These are phyloP conservation scores for Phytophthora hibernalis DNA, from an alignment of 352 stramenopile species.

Conservation along the genomic window DNA sequence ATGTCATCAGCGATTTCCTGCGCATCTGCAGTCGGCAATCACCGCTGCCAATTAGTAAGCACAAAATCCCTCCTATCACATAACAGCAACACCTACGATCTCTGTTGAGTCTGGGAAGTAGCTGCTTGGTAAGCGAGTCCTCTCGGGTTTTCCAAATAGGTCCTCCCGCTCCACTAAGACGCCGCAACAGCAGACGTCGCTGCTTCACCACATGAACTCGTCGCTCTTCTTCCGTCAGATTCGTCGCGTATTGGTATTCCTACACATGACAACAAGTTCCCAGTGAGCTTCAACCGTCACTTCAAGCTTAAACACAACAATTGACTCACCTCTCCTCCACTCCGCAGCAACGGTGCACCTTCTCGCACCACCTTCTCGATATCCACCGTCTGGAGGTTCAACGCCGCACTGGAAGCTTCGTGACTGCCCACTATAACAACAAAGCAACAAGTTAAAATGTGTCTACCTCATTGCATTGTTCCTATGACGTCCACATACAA, in stretches of 20 bases:
- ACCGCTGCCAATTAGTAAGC: background rate
- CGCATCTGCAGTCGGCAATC: constrained; percentile 40
- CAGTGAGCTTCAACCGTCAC: constrained; percentile 1
- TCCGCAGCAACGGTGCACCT: constrained; percentile 73
- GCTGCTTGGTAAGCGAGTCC: constrained; percentile 64
- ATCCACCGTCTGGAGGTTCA: constrained; percentile 69
- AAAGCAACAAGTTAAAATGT: background rate
- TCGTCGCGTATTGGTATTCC: constrained; percentile 79
- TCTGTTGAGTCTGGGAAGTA: constrained; percentile 71
- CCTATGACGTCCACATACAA: constrained; percentile 33
- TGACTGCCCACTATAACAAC: constrained; percentile 55
- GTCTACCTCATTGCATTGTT: background rate
- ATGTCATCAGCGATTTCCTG: constrained; percentile 83
- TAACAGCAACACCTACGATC: constrained; percentile 47
- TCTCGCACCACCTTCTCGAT: constrained; percentile 62
- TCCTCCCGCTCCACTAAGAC: constrained; percentile 57
- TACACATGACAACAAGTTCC: constrained; percentile 21
- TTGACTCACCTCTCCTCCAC: constrained; percentile 68
- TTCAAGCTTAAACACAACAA: background rate
- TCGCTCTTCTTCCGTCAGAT: constrained; percentile 65
- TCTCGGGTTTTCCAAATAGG: constrained; percentile 73
- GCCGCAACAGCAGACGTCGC: constrained; percentile 69
- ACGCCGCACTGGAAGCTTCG: constrained; percentile 41
- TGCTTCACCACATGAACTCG: constrained; percentile 62
- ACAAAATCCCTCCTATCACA: background rate